Conservation (phyloP, 352 stramenopile genomes). For the Globisporangium canariense region DNA sequence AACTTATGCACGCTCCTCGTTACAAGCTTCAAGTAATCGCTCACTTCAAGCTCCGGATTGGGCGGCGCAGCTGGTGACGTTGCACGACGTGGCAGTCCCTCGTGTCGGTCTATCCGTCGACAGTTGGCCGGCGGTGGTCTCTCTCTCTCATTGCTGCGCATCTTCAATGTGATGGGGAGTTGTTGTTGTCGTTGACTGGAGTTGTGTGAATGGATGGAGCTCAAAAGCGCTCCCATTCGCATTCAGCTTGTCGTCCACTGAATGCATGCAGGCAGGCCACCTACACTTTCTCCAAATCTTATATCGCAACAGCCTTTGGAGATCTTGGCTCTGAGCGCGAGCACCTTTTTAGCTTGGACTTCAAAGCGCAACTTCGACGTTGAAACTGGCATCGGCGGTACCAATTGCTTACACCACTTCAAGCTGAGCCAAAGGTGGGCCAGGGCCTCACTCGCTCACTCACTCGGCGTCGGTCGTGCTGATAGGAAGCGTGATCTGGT, state of each 20-base stretch:
- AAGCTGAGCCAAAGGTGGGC: background rate
- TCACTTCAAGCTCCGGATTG: background rate
- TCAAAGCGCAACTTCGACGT: background rate
- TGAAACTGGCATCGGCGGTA: background rate
- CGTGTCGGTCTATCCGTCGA: background rate
- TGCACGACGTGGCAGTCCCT: background rate
- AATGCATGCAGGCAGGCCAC: background rate
- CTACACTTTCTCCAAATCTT: background rate
- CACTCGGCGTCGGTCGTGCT: background rate
- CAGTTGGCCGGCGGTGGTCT: background rate
- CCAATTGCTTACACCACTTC: background rate
- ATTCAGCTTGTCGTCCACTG: slow-evolving; percentile 4
- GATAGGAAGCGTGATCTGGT: background rate
- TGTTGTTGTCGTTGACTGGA: background rate
- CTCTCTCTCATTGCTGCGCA: background rate
- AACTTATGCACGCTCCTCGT: background rate
- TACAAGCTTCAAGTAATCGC: background rate
- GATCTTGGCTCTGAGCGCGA: no score
- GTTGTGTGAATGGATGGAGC: background rate
- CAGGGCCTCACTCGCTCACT: background rate
- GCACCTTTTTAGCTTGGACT: background rate
- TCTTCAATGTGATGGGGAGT: slow-evolving; percentile 6
- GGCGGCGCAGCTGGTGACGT: slow-evolving; percentile 1
- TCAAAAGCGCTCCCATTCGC: slow-evolving; percentile 1
- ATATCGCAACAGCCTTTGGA: background rate